Conservation (phyloP, 108 stramenopile species). For the Skeletonema menzelii region DNA sequence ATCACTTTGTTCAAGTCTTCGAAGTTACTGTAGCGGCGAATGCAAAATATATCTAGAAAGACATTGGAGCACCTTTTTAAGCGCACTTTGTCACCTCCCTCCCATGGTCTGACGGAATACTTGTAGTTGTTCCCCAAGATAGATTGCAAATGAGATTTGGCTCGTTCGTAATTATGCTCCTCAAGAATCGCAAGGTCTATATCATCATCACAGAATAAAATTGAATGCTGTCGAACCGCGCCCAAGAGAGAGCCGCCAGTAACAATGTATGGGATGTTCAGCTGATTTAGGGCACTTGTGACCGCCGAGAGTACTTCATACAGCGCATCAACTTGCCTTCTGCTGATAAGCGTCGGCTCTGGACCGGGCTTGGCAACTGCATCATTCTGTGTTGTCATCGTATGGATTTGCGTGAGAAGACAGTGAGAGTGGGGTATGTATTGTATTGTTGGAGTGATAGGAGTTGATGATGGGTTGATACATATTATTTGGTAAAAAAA, state of each 20-base stretch:
- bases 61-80: slow-evolving; percentile 50
- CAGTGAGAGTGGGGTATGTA: too few species aligned
- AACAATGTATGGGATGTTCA: slow-evolving; percentile 56
- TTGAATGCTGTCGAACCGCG: slow-evolving; percentile 69
- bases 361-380: slow-evolving; percentile 45
- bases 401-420: too few species aligned
- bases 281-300: slow-evolving; percentile 36
- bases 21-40: slow-evolving; percentile 45
- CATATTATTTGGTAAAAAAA: too few species aligned
- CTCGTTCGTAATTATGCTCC: slow-evolving; percentile 35
- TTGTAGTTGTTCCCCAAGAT: slow-evolving; percentile 38
- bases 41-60: slow-evolving; percentile 65
- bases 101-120: slow-evolving; percentile 61
- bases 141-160: slow-evolving; percentile 33
- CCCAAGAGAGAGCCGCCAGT: slow-evolving; percentile 76
- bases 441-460: too few species aligned
- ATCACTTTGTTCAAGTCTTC: slow-evolving; percentile 51
- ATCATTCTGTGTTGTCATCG: not conserved
- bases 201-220: slow-evolving; percentile 83
- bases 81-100: slow-evolving; percentile 66
- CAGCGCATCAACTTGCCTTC: slow-evolving; percentile 63
- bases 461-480: too few species aligned
- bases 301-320: slow-evolving; percentile 50
- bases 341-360: slow-evolving; percentile 48
- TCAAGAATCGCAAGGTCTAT: slow-evolving; percentile 76